These are phyloP conservation scores for Chaetomium sp. DNA, from an alignment of 2,329 filamentous ascomycete species.

Conservation along the genomic window DNA sequence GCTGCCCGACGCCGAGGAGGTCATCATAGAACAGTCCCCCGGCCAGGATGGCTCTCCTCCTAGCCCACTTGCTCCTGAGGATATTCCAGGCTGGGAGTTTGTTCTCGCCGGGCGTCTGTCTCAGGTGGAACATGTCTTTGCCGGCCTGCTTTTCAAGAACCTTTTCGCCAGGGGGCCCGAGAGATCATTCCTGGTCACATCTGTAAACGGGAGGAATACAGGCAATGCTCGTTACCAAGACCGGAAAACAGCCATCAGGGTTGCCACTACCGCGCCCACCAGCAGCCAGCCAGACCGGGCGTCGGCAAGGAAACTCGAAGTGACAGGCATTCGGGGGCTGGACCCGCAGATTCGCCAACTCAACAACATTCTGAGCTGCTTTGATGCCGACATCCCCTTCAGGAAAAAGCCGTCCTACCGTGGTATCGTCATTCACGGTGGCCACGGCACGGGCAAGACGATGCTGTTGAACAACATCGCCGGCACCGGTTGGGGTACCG, in stretches of 20 bases:
- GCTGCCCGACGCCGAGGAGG: slow-evolving; percentile 57
- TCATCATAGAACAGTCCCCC: slow-evolving; percentile 64
- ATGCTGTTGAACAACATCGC: slow-evolving; percentile 70
- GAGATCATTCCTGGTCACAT: slow-evolving; percentile 60
- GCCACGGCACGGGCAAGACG: slow-evolving; percentile 82
- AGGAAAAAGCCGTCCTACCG: slow-evolving; percentile 39
- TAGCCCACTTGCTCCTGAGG: slow-evolving; percentile 39
- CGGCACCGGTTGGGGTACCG: slow-evolving; percentile 68
- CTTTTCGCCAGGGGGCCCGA: slow-evolving; percentile 57
- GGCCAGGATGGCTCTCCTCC: slow-evolving; percentile 39
- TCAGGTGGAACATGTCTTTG: slow-evolving; percentile 65
- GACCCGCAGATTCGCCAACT: slow-evolving; percentile 63
- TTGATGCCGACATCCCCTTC: slow-evolving; percentile 46
- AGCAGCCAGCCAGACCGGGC: slow-evolving; percentile 22
- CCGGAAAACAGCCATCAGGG: slow-evolving; percentile 39
- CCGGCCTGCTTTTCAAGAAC: slow-evolving; percentile 71
- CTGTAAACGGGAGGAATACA: slow-evolving; percentile 56
- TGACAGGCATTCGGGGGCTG: slow-evolving; percentile 68
- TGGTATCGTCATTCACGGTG: slow-evolving; percentile 76
- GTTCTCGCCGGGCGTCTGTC: slow-evolving; percentile 40
- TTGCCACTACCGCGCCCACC: slow-evolving; percentile 36
- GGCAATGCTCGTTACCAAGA: slow-evolving; percentile 46
- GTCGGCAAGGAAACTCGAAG: slow-evolving; percentile 43
- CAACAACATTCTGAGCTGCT: slow-evolving; percentile 65
- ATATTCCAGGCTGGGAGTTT: slow-evolving; percentile 44